These are phyloP conservation scores for Physaria fendleri DNA, from an alignment of 345 rosid genomes.

Conservation along the genomic window DNA sequence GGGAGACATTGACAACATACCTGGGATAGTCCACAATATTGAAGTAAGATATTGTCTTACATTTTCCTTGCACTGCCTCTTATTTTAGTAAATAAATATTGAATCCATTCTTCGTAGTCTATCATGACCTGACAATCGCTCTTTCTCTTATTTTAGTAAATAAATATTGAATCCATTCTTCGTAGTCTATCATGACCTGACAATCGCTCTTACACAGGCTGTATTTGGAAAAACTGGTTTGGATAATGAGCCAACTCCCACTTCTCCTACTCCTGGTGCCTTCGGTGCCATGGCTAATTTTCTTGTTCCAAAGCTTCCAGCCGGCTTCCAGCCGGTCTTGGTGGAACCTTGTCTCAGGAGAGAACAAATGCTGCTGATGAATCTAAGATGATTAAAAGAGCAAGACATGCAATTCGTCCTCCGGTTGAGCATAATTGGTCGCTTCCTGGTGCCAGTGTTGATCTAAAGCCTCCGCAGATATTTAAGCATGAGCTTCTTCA, in stretches of 20 bases:
- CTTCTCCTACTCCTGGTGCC: constrained; percentile 62
- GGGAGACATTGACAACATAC: constrained; percentile 76
- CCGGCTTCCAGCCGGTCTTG: constrained; percentile 78
- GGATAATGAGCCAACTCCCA: constrained; percentile 52
- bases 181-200: constrained; percentile 18
- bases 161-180: not conserved
- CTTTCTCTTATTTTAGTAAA: not conserved
- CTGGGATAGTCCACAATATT: constrained; percentile 62
- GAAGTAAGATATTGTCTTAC: constrained; percentile 51
- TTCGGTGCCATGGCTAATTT: constrained; percentile 98
- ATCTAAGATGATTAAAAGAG: constrained; percentile 59
- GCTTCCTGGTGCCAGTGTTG: constrained; percentile 56
- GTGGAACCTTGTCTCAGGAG: constrained; percentile 70
- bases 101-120: constrained; percentile 2
- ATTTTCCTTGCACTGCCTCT: constrained; percentile 1
- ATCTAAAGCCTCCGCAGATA: constrained; percentile 76
- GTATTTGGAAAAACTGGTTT: constrained; percentile 65
- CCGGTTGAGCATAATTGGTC: constrained; percentile 98
- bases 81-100: not conserved
- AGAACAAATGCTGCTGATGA: constrained; percentile 52
- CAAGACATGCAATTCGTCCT: constrained; percentile 85
- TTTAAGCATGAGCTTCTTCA: constrained; percentile 99
- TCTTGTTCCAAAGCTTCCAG: constrained; percentile 94
- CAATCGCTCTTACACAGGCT: constrained; percentile 44
- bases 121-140: constrained; percentile 24